Conservation (phyloP, 768 basidiomycete species). For the Pisolithus albus region DNA sequence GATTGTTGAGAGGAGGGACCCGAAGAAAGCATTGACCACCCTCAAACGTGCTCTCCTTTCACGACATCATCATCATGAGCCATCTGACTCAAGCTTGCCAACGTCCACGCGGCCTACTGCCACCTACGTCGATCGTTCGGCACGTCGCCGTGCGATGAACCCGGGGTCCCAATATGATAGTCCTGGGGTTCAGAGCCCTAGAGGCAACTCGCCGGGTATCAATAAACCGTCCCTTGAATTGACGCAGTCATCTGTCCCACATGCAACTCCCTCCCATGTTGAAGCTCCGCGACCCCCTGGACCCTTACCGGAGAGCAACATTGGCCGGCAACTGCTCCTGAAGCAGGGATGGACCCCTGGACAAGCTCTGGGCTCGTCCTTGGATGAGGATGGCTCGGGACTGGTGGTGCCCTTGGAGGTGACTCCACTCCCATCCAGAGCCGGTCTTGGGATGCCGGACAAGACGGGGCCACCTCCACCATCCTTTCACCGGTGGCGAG, state of each 20-base stretch:
- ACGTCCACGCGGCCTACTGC: conserved; percentile 9
- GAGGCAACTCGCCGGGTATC: conserved; percentile 17
- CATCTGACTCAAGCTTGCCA: conserved; percentile 10
- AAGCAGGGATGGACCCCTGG: conserved; percentile 79
- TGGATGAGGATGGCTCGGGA: conserved; percentile 19
- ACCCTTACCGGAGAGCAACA: conserved; percentile 50
- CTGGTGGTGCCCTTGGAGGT: conserved; percentile 55
- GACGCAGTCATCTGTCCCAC: conserved; percentile 10
- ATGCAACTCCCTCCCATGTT: not conserved
- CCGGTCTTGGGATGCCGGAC: conserved; percentile 48
- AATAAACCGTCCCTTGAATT: conserved; percentile 2
- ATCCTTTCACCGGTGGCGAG: conserved; percentile 32
- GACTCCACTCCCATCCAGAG: conserved; percentile 35
- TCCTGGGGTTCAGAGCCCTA: conserved; percentile 37
- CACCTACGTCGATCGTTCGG: conserved; percentile 62
- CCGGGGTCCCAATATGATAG: conserved; percentile 46
- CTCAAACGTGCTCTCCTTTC: conserved; percentile 61
- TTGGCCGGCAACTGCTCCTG: conserved; percentile 62
- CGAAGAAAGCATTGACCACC: conserved; percentile 58
- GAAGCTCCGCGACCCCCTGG: conserved; percentile 34
- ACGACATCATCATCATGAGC: conserved; percentile 35
- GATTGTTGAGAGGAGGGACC: conserved; percentile 33
- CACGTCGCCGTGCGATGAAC: conserved; percentile 56
- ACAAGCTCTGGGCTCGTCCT: conserved; percentile 24
- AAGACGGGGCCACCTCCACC: conserved; percentile 6